Conservation (phyloP, 768 basidiomycete genomes). For the Aureoboletus auriporus region DNA sequence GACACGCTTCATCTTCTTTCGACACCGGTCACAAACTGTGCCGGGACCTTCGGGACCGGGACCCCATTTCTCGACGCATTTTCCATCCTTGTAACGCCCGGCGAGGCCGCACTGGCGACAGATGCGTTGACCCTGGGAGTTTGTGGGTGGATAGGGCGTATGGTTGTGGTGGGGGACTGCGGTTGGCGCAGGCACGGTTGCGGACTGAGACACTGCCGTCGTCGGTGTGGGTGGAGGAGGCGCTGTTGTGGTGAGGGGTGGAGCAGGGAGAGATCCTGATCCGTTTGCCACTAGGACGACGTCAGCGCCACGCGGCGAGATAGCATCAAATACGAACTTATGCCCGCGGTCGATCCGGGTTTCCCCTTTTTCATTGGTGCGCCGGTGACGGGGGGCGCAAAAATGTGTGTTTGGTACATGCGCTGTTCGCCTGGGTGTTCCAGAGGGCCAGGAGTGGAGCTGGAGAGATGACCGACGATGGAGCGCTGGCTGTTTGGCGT, state of each 20-base stretch:
- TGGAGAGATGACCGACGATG: constrained; percentile 17
- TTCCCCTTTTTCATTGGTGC: constrained; percentile 68
- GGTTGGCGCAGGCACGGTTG: background rate
- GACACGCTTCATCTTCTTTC: constrained; percentile 85
- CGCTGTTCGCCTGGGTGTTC: constrained; percentile 35
- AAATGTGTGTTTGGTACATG: constrained; percentile 63
- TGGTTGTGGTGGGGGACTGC: constrained; percentile 16
- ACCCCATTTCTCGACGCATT: constrained; percentile 87
- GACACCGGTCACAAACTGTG: constrained; percentile 81
- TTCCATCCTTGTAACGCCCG: constrained; percentile 78
- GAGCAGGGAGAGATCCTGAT: constrained; percentile 13
- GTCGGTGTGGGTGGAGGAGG: constrained; percentile 16
- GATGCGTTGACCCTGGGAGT: constrained; percentile 66
- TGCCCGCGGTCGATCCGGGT: constrained; percentile 23
- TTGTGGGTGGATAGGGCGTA: constrained; percentile 31
- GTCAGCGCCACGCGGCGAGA: constrained; percentile 13
- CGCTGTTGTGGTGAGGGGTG: constrained; percentile 7
- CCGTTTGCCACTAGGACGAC: constrained; percentile 16
- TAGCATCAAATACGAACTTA: constrained; percentile 17
- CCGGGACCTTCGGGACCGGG: constrained; percentile 81
- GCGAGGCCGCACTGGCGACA: constrained; percentile 72
- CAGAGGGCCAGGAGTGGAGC: constrained; percentile 24
- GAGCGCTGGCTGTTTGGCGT: constrained; percentile 14
- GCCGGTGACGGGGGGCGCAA: constrained; percentile 69
- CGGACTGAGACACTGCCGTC: constrained; percentile 5